Evolutionary conservation across 208 protist species (phyloP).

Genomic region (Trypanosomatidae sp.): DNA sequence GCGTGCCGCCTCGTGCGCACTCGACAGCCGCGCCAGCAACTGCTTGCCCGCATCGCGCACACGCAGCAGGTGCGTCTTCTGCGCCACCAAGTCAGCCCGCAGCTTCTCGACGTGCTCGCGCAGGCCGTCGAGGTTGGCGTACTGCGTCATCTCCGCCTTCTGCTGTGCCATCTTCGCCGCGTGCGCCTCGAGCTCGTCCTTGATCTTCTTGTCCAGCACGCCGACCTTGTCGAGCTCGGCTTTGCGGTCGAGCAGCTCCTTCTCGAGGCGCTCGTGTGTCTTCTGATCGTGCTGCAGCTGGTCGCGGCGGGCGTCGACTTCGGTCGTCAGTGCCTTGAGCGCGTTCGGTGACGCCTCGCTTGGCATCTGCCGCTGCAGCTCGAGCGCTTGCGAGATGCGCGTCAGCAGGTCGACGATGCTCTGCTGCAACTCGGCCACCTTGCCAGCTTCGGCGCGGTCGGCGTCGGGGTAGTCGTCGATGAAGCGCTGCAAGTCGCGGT

Average conservation of each 20-base stretch:
- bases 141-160: slow-evolving; percentile 61
- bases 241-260: slow-evolving; percentile 83
- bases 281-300: slow-evolving; percentile 71
- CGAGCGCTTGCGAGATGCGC: slow-evolving; percentile 66
- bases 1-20: slow-evolving; percentile 28
- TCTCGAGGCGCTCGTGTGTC: slow-evolving; percentile 79
- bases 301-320: slow-evolving; percentile 63
- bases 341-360: slow-evolving; percentile 29
- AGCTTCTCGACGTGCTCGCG: slow-evolving; percentile 46
- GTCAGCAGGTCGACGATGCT: slow-evolving; percentile 54
- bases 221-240: slow-evolving; percentile 81
- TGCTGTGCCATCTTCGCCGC: slow-evolving; percentile 69
- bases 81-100: slow-evolving; percentile 21
- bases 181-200: slow-evolving; percentile 68
- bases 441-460: slow-evolving; percentile 49
- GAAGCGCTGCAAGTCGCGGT: slow-evolving; percentile 76
- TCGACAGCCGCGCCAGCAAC: slow-evolving; percentile 46
- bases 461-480: slow-evolving; percentile 77
- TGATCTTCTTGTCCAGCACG: slow-evolving; percentile 82
- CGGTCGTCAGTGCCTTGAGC: slow-evolving; percentile 58
- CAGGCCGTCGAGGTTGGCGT: slow-evolving; percentile 62
- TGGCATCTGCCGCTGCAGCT: slow-evolving; percentile 69
- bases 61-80: slow-evolving; percentile 40
- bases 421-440: slow-evolving; percentile 38
- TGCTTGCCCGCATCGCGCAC: slow-evolving; percentile 62